Conservation (phyloP, 805 yeast genomes). For the Kregervanrija pseudodelftensis region DNA sequence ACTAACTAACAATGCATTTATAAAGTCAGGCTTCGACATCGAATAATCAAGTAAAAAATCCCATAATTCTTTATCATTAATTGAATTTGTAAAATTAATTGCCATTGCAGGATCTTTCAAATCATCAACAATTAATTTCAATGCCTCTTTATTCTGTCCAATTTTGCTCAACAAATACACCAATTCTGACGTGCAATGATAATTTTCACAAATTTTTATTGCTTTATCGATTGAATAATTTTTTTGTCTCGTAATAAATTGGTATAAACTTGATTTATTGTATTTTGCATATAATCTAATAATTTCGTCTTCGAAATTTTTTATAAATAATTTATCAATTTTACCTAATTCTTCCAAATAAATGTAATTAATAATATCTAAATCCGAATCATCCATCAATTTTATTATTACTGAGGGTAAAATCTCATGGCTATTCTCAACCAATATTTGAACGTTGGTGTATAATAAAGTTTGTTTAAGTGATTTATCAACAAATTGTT, state of each 20-base stretch:
- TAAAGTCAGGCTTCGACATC: conserved; percentile 65
- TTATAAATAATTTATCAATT: conserved; percentile 48
- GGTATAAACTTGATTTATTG: conserved; percentile 47
- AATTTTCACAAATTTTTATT: conserved; percentile 52
- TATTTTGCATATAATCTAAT: conserved; percentile 59
- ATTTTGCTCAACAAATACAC: conserved; percentile 76
- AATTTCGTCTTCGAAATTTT: conserved; percentile 59
- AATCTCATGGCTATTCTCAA: conserved; percentile 60
- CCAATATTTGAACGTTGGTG: conserved; percentile 47
- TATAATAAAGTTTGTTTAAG: conserved; percentile 26
- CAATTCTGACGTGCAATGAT: conserved; percentile 56
- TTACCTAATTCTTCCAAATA: conserved; percentile 55
- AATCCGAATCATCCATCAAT: conserved; percentile 33
- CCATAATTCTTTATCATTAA: conserved; percentile 77
- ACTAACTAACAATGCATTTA: conserved; percentile 62
- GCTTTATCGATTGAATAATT: conserved; percentile 68
- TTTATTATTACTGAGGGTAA: conserved; percentile 44
- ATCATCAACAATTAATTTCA: conserved; percentile 68
- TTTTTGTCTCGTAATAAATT: conserved; percentile 51
- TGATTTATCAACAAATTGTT: conserved; percentile 35
- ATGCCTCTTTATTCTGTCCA: conserved; percentile 73
- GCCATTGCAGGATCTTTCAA: conserved; percentile 77
- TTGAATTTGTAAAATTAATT: conserved; percentile 62
- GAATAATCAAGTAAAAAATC: conserved; percentile 65
- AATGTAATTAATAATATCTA: conserved; percentile 51